phyloP scores from a whole-genome alignment of 805 yeast genomes.

The Cyberlindnera lachancei region DNA sequence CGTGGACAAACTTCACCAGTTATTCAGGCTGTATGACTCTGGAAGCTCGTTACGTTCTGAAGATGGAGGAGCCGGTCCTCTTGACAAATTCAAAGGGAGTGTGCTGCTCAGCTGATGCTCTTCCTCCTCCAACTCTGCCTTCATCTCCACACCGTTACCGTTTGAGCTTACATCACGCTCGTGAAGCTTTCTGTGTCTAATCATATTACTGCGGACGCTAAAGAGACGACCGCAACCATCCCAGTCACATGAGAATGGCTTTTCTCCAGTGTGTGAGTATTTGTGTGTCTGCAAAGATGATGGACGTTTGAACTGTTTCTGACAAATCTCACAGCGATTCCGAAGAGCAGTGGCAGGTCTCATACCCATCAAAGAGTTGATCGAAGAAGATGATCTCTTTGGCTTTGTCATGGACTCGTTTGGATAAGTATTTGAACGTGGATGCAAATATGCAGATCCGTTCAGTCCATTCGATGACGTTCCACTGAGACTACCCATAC shows the following conservation, averaged over 20 bases:
- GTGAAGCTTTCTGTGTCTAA: conserved; percentile 71
- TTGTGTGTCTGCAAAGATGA: conserved; percentile 74
- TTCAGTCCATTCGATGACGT: too few relatives aligned
- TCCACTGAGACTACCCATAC: conserved; percentile 1
- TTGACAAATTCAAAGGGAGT: too few relatives aligned
- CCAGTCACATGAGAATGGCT: conserved; percentile 61
- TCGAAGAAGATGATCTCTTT: conserved; percentile 7
- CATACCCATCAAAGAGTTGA: conserved; percentile 24
- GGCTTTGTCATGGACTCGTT: conserved; percentile 4
- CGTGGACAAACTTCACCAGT: too few relatives aligned
- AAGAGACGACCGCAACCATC: conserved; percentile 60
- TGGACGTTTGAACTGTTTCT: conserved; percentile 74
- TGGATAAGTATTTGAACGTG: conserved; percentile 16
- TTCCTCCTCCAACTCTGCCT: background rate
- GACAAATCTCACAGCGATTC: conserved; percentile 49
- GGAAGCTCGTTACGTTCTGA: too few relatives aligned
- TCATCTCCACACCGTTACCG: too few relatives aligned
- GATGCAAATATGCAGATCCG: too few relatives aligned
- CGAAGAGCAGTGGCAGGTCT: conserved; percentile 37
- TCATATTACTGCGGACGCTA: conserved; percentile 73
- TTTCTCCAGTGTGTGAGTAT: conserved; percentile 78
- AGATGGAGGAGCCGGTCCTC: too few relatives aligned
- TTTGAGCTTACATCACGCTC: conserved; percentile 20
- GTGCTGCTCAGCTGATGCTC: background rate
- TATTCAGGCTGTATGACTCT: too few relatives aligned